Evolutionary conservation across 2,329 filamentous ascomycete species (phyloP), one percentile per base, ranked within the genome.

Genomic region (Westerdykella aurantiaca): DNA sequence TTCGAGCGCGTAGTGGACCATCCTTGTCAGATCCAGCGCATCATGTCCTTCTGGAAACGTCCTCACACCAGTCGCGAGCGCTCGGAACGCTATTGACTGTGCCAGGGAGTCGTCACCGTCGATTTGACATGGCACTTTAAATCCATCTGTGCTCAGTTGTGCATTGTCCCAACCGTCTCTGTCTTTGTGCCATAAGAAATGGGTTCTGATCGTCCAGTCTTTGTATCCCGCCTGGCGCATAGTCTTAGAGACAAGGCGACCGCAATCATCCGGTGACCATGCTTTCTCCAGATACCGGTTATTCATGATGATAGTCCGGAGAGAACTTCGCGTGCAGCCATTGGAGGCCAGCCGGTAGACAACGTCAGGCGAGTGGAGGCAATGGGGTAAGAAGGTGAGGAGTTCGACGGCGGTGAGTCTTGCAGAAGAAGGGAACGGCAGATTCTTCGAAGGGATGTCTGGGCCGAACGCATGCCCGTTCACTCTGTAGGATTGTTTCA

Each of bases 301-400:
- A 5, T 44, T 45, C 34, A 55, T 58, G 23, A 56, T 34, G 9
- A 61, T 58, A 3, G 38, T 33, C 11, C 47, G 45, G 17, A 60
- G 25, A 7, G 39, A 18, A 11, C 38, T 41, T 2, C 40, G 39
- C 1, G 47, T 47, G 12, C 34, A 52, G 2, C 49, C 50, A 29
- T 63, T 63, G 1, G 55, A 50, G 14, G 53, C 37, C 34, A 61
- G 43, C 12, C 56, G 51, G 29, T 56, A 51, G n/a, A 61, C 34
- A 21, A 57, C 37, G 16, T 63, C 51, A 9, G 44, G 39, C 16
- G 48, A 52, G 16, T 50, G 50, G 41, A 61, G 37, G 38, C 41
- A 50, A 14, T 57, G 46, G 5, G 60, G 57, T 0, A 61, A 17
- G 43, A 57, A 63, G 2, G 51, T 44, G 2, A 57, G 44, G 12